These are phyloP conservation scores for Eucalyptus polybractea DNA, from an alignment of 345 rosid species.

Conservation along the genomic window DNA sequence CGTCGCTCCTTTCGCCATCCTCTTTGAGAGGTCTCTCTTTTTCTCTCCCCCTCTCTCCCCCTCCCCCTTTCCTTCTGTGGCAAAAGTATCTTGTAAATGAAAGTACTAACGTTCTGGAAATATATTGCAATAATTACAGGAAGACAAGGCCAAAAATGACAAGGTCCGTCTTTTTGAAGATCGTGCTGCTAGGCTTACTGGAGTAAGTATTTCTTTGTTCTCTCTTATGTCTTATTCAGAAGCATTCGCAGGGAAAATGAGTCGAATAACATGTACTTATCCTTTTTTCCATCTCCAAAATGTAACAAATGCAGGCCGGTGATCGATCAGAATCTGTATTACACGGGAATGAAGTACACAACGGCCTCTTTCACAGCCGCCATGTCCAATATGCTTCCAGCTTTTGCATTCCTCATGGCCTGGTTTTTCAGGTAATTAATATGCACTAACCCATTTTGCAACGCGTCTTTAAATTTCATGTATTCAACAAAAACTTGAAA, in stretches of 20 bases:
- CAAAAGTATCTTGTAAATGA: background rate
- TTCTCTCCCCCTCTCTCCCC: too few relatives aligned
- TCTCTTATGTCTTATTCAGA: background rate
- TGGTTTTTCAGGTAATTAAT: slow-evolving; percentile 53
- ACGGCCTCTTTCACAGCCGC: slow-evolving; percentile 79
- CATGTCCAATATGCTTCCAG: slow-evolving; percentile 73
- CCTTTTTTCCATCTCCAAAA: background rate
- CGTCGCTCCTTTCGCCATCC: too few relatives aligned
- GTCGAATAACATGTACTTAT: background rate
- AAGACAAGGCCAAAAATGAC: slow-evolving; percentile 82
- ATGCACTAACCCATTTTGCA: background rate
- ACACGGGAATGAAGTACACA: slow-evolving; percentile 79
- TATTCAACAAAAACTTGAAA: background rate
- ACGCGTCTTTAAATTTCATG: background rate
- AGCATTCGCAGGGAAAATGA: background rate
- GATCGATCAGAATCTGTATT: slow-evolving; percentile 54
- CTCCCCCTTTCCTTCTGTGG: too few relatives aligned
- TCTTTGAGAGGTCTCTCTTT: too few relatives aligned
- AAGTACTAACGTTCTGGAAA: background rate
- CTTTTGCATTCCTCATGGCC: slow-evolving; percentile 78
- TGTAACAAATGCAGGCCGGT: slow-evolving; percentile 24
- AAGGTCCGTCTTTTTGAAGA: slow-evolving; percentile 40
- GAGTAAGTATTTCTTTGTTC: slow-evolving; percentile 33
- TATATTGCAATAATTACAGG: slow-evolving; percentile 15
- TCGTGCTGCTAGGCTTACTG: slow-evolving; percentile 47